A percentile compares a stretch with the other conserved stretches of the same genome.
These are phyloP conservation scores for Boletus subparvulus DNA, from an alignment of 768 basidiomycete species.

Conservation along the genomic window DNA sequence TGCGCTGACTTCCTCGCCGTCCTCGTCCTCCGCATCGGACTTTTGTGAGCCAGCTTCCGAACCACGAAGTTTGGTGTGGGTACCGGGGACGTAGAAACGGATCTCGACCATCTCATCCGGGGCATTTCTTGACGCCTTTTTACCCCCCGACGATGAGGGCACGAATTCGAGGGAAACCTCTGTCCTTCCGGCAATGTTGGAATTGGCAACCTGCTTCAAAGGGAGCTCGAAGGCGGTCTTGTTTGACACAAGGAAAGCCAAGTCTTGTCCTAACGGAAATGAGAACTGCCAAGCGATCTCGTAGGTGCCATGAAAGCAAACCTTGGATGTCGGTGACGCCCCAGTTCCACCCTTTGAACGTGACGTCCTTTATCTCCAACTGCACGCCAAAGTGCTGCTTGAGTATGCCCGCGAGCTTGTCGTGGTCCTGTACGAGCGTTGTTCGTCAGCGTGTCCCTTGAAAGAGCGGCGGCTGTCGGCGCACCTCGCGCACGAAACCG, in stretches of 20 bases:
- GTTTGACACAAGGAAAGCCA: slow-evolving; percentile 87
- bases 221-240: slow-evolving; percentile 90
- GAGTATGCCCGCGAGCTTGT: slow-evolving; percentile 73
- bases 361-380: slow-evolving; percentile 81
- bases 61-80: slow-evolving; percentile 55
- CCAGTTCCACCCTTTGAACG: slow-evolving; percentile 99
- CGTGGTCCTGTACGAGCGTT: slow-evolving; percentile 67
- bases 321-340: slow-evolving; percentile 94
- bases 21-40: slow-evolving; percentile 64
- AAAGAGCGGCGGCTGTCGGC: neutral
- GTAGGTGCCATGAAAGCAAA: slow-evolving; percentile 31
- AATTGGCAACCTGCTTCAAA: slow-evolving; percentile 84
- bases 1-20: slow-evolving; percentile 80
- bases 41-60: slow-evolving; percentile 76
- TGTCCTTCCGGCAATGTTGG: slow-evolving; percentile 94
- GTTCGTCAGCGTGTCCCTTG: neutral
- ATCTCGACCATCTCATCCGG: slow-evolving; percentile 94
- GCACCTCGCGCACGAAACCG: slow-evolving; percentile 87
- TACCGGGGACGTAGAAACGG: slow-evolving; percentile 92
- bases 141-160: slow-evolving; percentile 43
- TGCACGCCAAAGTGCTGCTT: slow-evolving; percentile 87
- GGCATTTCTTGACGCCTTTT: slow-evolving; percentile 41
- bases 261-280: slow-evolving; percentile 67
- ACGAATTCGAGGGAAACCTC: slow-evolving; percentile 99
- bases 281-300: neutral